Conservation (phyloP, 305 asterid species). For the Fraxinus ornus region DNA sequence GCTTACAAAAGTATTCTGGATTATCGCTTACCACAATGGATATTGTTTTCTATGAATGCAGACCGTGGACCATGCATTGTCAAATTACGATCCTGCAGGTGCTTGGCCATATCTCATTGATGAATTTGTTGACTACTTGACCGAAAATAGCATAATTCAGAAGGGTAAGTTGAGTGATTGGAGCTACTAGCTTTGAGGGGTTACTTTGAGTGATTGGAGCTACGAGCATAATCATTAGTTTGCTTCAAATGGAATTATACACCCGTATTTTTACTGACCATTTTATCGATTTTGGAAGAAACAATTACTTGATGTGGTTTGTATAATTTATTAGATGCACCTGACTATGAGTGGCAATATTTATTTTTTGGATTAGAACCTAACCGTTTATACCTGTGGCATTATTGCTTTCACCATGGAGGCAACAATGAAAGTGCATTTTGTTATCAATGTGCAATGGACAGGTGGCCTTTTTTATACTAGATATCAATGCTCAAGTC, state of each 20-base stretch:
- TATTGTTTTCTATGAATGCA: conserved; percentile 34
- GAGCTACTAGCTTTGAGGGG: conserved; percentile 54
- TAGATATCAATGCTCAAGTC: not conserved
- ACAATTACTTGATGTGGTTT: not conserved
- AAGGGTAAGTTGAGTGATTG: conserved; percentile 69
- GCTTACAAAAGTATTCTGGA: not conserved
- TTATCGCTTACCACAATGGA: not conserved
- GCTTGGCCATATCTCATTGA: conserved; percentile 99
- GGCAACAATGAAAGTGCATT: not conserved
- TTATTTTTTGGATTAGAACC: not conserved
- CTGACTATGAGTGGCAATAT: not conserved
- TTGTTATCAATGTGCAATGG: not conserved
- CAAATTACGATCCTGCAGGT: conserved; percentile 92
- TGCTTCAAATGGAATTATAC: not conserved
- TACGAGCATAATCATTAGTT: not conserved
- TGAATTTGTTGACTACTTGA: conserved; percentile 89
- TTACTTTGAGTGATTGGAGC: not conserved
- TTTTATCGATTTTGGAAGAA: not conserved
- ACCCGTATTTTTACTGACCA: not conserved
- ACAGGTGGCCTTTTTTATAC: not conserved
- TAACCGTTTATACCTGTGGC: not conserved
- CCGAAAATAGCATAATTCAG: conserved; percentile 62
- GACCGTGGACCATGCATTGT: conserved; percentile 74
- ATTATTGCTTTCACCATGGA: not conserved
- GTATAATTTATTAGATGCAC: not conserved